Evolutionary conservation across 1,284 basidiomycete genomes (phyloP), one percentile per base, ranked within the genome.

Genomic region (Boletus albobrunnescens): DNA sequence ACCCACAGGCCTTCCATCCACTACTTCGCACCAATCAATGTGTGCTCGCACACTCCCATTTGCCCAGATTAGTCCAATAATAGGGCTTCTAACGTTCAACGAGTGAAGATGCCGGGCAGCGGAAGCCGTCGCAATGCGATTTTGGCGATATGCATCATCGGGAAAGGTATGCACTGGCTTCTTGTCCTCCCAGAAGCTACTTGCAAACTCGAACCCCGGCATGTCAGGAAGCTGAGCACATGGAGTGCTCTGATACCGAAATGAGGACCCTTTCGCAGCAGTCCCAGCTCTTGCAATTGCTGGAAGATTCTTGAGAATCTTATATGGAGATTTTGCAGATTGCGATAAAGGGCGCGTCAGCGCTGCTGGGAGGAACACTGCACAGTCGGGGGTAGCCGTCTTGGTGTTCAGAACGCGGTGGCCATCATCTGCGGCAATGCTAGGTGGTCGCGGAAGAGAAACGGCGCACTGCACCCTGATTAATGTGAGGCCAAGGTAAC

Each of bases 101-200:
- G 76, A 73, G 49, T 78, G 70, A 22, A 79, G 61, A 55, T 81
- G 79, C 1, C 79, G 69, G 3, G 67, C 67, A 2, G 71, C 71
- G 4, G 75, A 67, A 6, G 79, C 69, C 4, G 77, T 77, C 3
- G 77, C 67, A 68, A 81, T 79, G 27, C 79, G 65, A 57, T 81
- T 81, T 60, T 81, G 79, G 20, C 79, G 64, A 55, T 78, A 78
- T 0, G 79, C 79, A 52, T 76, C 72, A 28, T 75, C 75, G 7
- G 76, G 67, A 52, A 74, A 58, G 6, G 67, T 55, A 41, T 77
- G 74, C 10, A 71, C 61, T 0, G 76, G 73, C 50, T 79, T 81
- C 67, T 82, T 81, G 60, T 81, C 78, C 54, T 81, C 78, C 71
- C 73, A 78, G 44, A 80, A 65, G 43, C 71, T 71, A 52, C 79